Percentiles rank a stretch among this genome's conserved stretches.
Evolutionary conservation across 371 early-diverging fungal species (phyloP).

Genomic region (Vairimorpha ceranae): DNA sequence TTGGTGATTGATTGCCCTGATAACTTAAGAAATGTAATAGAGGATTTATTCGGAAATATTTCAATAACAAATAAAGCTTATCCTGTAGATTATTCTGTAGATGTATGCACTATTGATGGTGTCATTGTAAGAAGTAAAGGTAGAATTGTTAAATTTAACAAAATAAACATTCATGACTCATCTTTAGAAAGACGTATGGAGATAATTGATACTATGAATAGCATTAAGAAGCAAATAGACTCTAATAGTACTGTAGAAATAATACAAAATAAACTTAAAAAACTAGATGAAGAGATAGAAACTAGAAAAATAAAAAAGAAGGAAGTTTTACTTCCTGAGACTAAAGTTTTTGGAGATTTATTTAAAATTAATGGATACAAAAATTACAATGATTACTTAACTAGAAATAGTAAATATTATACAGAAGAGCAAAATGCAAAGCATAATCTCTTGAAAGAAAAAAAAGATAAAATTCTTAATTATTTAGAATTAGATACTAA

Average conservation of each 20-base stretch:
- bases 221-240: neutral
- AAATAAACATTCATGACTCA: neutral
- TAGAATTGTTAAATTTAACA: neutral
- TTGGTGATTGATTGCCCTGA: constrained; percentile 77
- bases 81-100: neutral
- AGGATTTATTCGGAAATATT: constrained; percentile 68
- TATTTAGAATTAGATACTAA: neutral
- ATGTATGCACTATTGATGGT: constrained; percentile 1
- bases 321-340: neutral
- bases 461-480: constrained; percentile 1
- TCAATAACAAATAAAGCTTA: constrained; percentile 30
- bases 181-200: neutral
- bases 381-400: constrained; percentile 2
- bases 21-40: constrained; percentile 70
- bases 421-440: neutral
- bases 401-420: constrained; percentile 1
- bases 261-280: neutral
- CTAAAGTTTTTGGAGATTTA: constrained; percentile 9
- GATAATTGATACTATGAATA: neutral
- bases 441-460: neutral
- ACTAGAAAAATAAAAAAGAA: neutral
- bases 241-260: neutral
- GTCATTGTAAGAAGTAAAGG: neutral
- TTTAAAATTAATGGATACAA: constrained; percentile 5
- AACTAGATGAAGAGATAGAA: neutral